These are phyloP conservation scores for Boletus mariae DNA, from an alignment of 1,284 basidiomycete genomes.

Conservation along the genomic window DNA sequence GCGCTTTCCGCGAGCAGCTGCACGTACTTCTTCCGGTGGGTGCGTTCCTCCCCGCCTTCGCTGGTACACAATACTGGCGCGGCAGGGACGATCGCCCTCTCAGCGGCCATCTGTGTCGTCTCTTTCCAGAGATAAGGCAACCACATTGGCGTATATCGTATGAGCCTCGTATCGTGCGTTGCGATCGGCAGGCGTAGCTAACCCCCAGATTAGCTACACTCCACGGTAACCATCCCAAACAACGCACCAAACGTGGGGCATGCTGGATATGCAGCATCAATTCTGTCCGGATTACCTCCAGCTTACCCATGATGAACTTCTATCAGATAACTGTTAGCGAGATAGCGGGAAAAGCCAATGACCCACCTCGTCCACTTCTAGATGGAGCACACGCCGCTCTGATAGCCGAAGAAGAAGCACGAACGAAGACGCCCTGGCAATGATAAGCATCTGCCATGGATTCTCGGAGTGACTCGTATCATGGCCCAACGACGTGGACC, in stretches of 20 bases:
- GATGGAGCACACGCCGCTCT: conserved; percentile 17
- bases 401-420: conserved; percentile 24
- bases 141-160: conserved; percentile 18
- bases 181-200: conserved; percentile 20
- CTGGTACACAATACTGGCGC: background rate
- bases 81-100: background rate
- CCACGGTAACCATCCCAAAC: background rate
- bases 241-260: conserved; percentile 21
- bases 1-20: conserved; percentile 24
- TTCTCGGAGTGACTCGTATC: background rate
- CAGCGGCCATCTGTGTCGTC: background rate
- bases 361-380: conserved; percentile 30
- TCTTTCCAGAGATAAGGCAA: conserved; percentile 24
- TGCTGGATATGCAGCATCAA: conserved; percentile 13
- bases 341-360: background rate
- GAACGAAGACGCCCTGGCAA: conserved; percentile 19
- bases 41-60: background rate
- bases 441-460: conserved; percentile 19
- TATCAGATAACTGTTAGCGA: background rate
- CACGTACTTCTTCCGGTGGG: conserved; percentile 18
- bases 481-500: background rate
- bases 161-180: conserved; percentile 19
- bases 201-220: background rate
- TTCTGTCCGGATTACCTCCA: conserved; percentile 24
- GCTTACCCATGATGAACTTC: conserved; percentile 15